These are phyloP conservation scores for Picea sitchensis DNA, from an alignment of 75 land plant species.

Conservation along the genomic window DNA sequence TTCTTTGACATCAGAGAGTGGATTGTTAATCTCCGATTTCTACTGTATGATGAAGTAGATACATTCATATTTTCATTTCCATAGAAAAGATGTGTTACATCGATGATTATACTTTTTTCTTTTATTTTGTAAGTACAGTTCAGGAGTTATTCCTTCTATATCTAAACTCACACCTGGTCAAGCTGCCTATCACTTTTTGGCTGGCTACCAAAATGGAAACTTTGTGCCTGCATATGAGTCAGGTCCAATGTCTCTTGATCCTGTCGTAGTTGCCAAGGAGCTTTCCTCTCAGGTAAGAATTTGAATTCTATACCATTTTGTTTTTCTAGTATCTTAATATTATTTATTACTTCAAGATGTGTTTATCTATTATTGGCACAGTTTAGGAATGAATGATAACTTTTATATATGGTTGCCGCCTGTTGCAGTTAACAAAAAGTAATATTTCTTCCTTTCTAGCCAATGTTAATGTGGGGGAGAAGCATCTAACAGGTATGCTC, in stretches of 20 bases:
- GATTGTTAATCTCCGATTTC: not conserved
- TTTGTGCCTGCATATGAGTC: constrained; percentile 53
- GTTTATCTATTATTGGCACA: not conserved
- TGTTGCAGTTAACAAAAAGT: constrained; percentile 40
- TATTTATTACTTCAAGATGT: not conserved
- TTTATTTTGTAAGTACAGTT: constrained; percentile 28
- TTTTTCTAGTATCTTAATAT: not conserved
- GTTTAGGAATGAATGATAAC: not conserved
- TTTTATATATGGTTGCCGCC: not conserved
- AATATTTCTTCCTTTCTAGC: constrained; percentile 42
- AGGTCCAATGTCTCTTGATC: constrained; percentile 54
- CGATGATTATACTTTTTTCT: not conserved
- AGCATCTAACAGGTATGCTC: constrained; percentile 24
- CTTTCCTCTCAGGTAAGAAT: constrained; percentile 38
- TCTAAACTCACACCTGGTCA: constrained; percentile 69
- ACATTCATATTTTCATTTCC: not conserved
- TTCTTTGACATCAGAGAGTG: not conserved
- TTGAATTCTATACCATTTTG: not conserved
- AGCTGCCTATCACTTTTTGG: constrained; percentile 66
- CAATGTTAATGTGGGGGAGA: constrained; percentile 41
- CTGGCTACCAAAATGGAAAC: constrained; percentile 65
- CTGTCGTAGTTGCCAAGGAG: constrained; percentile 51
- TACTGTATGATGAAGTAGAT: not conserved
- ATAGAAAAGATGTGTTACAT: not conserved
- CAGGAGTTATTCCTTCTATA: constrained; percentile 54